These are phyloP conservation scores for Alisma plantagoaquatica DNA, from an alignment of 106 monocot species.

Conservation along the genomic window DNA sequence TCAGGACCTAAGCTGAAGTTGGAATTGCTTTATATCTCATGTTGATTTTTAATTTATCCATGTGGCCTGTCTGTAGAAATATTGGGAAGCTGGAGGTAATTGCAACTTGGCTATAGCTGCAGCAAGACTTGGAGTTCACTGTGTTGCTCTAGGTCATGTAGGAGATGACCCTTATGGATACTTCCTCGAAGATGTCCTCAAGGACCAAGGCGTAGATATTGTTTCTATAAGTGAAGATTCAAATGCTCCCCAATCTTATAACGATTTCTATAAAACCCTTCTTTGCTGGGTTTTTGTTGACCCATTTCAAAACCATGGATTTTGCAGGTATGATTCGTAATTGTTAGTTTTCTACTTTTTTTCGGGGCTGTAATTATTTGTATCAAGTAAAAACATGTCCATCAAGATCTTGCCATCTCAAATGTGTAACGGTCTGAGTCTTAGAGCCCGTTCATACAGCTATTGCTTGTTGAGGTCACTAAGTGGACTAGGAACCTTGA, in stretches of 20 bases:
- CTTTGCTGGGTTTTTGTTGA: conserved; percentile 95
- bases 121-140: conserved; percentile 71
- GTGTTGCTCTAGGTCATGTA: conserved; percentile 69
- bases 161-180: conserved; percentile 82
- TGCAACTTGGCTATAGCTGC: conserved; percentile 87
- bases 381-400: no score
- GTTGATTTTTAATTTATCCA: conserved; percentile 7
- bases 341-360: no score
- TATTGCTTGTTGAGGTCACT: no score
- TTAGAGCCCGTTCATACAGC: no score
- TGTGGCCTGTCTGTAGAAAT: conserved; percentile 63
- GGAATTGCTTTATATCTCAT: no score
- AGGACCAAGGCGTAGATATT: conserved; percentile 48
- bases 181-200: conserved; percentile 80
- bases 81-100: conserved; percentile 97
- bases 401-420: no score
- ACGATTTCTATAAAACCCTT: conserved; percentile 64
- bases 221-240: conserved; percentile 63
- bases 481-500: no score
- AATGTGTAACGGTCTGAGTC: no score
- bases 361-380: no score
- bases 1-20: no score
- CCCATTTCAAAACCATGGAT: conserved; percentile 91
- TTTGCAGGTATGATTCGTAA: conserved; percentile 99
- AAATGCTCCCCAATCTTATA: conserved; percentile 18